Evolutionary conservation across 129 eudicot species (phyloP).

Genomic region (Mikania micrantha): DNA sequence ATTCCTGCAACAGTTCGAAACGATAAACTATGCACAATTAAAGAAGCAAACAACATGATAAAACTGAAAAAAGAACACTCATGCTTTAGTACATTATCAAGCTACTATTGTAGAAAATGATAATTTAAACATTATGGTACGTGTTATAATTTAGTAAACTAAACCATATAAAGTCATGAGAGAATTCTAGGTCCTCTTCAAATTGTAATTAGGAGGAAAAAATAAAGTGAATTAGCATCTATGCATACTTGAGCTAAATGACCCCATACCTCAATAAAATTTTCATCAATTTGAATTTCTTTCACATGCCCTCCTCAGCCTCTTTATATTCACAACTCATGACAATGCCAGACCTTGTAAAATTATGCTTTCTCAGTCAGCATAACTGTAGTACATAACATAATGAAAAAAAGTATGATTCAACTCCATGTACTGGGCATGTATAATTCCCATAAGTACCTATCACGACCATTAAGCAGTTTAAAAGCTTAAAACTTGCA

Average conservation of each 20-base stretch:
- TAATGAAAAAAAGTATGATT: constrained; percentile 1
- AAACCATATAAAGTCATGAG: not conserved
- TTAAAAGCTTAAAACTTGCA: no score
- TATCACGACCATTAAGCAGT: no score
- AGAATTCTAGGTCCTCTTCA: not conserved
- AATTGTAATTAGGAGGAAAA: not conserved
- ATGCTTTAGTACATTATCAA: constrained; percentile 9
- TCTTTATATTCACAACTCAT: constrained; percentile 59
- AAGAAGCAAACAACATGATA: not conserved
- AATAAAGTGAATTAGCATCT: constrained; percentile 2
- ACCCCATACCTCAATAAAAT: constrained; percentile 79
- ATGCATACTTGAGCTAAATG: constrained; percentile 76
- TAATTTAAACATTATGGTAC: not conserved
- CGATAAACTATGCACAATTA: not conserved
- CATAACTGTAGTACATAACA: not conserved
- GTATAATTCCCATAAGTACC: no score
- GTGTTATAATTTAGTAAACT: not conserved
- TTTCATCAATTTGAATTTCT: constrained; percentile 61
- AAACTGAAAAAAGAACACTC: no score
- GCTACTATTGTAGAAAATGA: not conserved
- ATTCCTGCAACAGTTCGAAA: constrained; percentile 39
- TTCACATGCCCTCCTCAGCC: constrained; percentile 80
- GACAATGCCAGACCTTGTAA: constrained; percentile 72
- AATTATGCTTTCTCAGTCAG: not conserved
- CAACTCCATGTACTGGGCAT: constrained; percentile 45